Evolutionary conservation across 805 yeast genomes (phyloP), one percentile per base, ranked within the genome.

Genomic region (Millerago galiae): DNA sequence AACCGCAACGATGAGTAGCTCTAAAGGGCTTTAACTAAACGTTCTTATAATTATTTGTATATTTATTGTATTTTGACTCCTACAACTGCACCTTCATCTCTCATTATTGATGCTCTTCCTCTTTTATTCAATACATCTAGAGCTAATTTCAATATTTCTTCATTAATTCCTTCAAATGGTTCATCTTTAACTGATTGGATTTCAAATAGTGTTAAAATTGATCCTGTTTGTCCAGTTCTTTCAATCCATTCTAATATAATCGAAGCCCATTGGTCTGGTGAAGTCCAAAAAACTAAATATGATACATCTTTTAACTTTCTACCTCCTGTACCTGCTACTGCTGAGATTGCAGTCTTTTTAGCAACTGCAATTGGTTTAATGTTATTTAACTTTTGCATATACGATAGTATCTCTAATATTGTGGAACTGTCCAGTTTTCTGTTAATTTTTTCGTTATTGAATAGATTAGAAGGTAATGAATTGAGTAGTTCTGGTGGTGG

Each of bases 191-290:
- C 82, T 44, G 77, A 74, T 0, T 81, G 68, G 30, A 91, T 59
- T 61, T 91, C 98, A 60, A 85, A 89, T 13, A 89, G 61, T 0
- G 98, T 91, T 40, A 91, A 63, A 2, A 91, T 82, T 1, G 82
- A 69, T 6, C 86, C 85, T 41, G 72, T 66, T 55, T 88, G 95
- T 0, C 96, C 96, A 0, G 91, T 76, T 16, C 69, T 65, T 41
- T 84, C 90, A n/a, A 78, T 64, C 90, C 86, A 75, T 56, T 80
- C 83, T 57, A 77, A 56, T 39, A 90, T 53, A 51, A 69, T 54
- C 38, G 77, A 65, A 32, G 79, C 76, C 93, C 96, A 74, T 51
- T 77, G 77, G 53, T 82, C 73, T 43, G 88, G 68, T 14, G 77
- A 66, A 47, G 79, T 74, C 89, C 95, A 86, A 48, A 77, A 77